Evolutionary conservation across 2,329 filamentous ascomycete species (phyloP), one percentile per base, ranked within the genome.

Genomic region (Colletotrichum acutatum): DNA sequence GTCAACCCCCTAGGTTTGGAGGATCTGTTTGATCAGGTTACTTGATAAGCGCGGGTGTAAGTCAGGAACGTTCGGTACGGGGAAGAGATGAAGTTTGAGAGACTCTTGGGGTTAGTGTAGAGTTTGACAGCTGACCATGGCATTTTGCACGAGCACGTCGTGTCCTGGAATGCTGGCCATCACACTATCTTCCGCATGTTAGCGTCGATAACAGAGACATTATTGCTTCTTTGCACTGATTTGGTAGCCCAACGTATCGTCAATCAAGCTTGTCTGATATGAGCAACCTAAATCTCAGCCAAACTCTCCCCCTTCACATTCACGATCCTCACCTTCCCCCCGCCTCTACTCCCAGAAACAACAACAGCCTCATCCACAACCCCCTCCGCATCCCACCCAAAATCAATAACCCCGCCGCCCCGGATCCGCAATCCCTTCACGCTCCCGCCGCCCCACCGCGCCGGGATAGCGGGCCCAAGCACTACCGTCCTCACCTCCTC

Each of bases 381-480:
- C 0, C 84, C 84, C 3, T 80, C 59, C 0, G 74, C 77, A 74
- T 85, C 78, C 86, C 86, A 87, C 4, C 61, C 75, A 76, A 88
- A 88, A 67, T 84, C 82, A 0, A 88, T 80, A 1, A 75, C 75
- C 0, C 82, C 80, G 1, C 85, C 86, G 0, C 86, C 86, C 24
- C 86, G 82, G 12, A 88, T 66, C 53, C 82, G 79, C 71, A 88
- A 75, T 0, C 86, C 86, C 42, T 76, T 79, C 1, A 88, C 84
- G n/a, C 76, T 82, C 0, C 86, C 86, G 2, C 79, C 78, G 4
- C 77, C 83, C 86, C 86, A 88, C 0, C 75, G 75, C 56, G 74
- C 70, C 1, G 86, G 86, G 42, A 88, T 86, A 0, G 87, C 86
- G 1, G 86, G 85, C 0, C 86, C 87, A 4, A 88, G 56, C 0